Evolutionary conservation across 345 rosid genomes (phyloP), one percentile per base, ranked within the genome.

Genomic region (Brassica carinata): DNA sequence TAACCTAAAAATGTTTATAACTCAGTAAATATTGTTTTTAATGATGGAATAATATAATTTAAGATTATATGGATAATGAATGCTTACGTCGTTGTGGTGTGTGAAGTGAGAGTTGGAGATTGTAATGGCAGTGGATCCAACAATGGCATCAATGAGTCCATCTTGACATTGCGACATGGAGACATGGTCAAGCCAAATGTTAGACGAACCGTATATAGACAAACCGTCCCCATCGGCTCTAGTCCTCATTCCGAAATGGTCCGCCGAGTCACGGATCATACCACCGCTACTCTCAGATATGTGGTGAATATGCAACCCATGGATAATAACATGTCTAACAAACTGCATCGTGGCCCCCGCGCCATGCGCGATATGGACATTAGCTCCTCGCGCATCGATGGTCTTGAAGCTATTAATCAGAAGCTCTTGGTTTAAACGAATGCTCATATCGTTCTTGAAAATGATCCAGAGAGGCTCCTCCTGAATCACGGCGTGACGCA

Each of bases 31-130:
- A 33, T 27, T 27, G 30, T 27, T 27, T 27, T 27, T 27, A 27
- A 29, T 29, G 31, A 29, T 29, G 31, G 31, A 29, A 29, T 29
- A 29, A 29, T 0, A 29, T 29, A 38, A 38, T 38, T 38, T 38
- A 8, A 8, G 58, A 9, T 27, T 61, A 62, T 34, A 62, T 69
- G 45, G n/a, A 64, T 64, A 59, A 15, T 45, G 31, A 27, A 11
- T 72, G 58, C 62, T 85, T 77, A 90, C 98, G 73, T 92, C 93
- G 33, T 90, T 85, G 86, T 94, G 98, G 48, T 85, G 31, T 38
- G 97, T 89, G 85, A 94, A 87, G 79, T 92, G 96, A 70, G 85
- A 76, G 74, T 92, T 94, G 74, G 98, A 94, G 74, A 94, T 85
- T 74, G 98, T 92, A 72, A 94, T 79, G 38, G 88, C 96, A 23